These are phyloP conservation scores for Avena atlantica DNA, from an alignment of 176 grass and related monocot genomes.

Conservation along the genomic window DNA sequence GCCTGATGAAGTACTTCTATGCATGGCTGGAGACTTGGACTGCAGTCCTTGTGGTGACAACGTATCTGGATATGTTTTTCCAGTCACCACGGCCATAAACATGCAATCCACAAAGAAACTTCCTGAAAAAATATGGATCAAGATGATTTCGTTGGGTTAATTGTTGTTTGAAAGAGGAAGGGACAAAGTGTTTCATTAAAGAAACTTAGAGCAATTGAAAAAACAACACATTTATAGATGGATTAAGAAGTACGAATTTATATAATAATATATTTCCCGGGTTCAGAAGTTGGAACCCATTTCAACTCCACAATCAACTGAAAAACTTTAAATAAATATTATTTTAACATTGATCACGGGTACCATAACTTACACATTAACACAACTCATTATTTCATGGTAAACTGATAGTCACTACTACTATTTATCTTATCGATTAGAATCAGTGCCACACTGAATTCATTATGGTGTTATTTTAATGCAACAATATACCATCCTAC, in stretches of 20 bases:
- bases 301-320: too few species aligned
- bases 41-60: neutral
- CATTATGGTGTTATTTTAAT: neutral
- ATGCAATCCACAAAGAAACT: neutral
- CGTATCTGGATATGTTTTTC: slow-evolving; percentile 25
- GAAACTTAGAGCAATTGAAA: neutral
- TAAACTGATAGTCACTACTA: neutral
- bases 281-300: neutral
- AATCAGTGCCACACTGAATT: neutral
- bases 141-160: neutral
- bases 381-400: neutral
- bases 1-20: slow-evolving; percentile 23
- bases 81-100: neutral
- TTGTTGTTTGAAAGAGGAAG: neutral
- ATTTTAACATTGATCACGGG: too few species aligned
- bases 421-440: neutral
- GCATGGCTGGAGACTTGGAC: slow-evolving; percentile 27
- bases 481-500: neutral
- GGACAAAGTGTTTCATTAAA: neutral
- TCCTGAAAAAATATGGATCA: neutral
- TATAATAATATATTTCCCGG: neutral
- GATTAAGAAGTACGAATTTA: neutral
- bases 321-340: neutral
- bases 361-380: neutral
- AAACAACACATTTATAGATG: neutral